Conservation (phyloP, 805 yeast genomes). For the Wickerhamomyces strasburgensis region DNA sequence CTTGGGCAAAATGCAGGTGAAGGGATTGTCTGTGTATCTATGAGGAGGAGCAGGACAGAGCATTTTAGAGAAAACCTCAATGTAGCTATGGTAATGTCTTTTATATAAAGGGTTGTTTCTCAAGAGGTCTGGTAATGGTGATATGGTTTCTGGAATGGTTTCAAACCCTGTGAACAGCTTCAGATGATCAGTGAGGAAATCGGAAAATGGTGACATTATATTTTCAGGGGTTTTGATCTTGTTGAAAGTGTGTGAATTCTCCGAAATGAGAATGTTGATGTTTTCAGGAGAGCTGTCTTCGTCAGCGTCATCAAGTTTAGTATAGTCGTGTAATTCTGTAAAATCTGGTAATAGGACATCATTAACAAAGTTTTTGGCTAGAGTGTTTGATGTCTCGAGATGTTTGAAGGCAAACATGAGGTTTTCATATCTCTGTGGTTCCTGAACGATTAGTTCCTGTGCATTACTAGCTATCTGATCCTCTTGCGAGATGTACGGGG, state of each 20-base stretch:
- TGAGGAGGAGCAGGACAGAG: slow-evolving; percentile 63
- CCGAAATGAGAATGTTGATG: slow-evolving; percentile 6
- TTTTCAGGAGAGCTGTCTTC: slow-evolving; percentile 10
- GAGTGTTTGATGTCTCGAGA: slow-evolving; percentile 12
- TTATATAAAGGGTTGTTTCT: slow-evolving; percentile 54
- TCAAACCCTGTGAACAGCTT: slow-evolving; percentile 14
- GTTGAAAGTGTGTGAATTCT: slow-evolving; percentile 8
- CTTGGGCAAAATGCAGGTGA: slow-evolving; percentile 57
- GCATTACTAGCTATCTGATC: too few relatives aligned
- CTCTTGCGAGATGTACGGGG: too few relatives aligned
- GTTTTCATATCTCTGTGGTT: neutral
- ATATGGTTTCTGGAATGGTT: slow-evolving; percentile 9
- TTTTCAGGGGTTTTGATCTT: too few relatives aligned
- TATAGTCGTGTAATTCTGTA: neutral
- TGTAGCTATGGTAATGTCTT: slow-evolving; percentile 58
- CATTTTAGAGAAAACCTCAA: slow-evolving; percentile 52
- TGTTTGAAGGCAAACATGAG: slow-evolving; percentile 13
- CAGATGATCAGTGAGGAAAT: slow-evolving; percentile 4
- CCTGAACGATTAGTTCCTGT: neutral
- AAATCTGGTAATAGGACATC: slow-evolving; percentile 13
- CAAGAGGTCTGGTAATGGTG: slow-evolving; percentile 56
- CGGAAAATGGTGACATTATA: too few relatives aligned
- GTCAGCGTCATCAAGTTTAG: slow-evolving; percentile 1
- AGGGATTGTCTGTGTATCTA: slow-evolving; percentile 58
- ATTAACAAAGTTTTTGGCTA: slow-evolving; percentile 16